These are phyloP conservation scores for Cymodocea nodosa DNA, from an alignment of 116 monocot genomes.

Conservation along the genomic window DNA sequence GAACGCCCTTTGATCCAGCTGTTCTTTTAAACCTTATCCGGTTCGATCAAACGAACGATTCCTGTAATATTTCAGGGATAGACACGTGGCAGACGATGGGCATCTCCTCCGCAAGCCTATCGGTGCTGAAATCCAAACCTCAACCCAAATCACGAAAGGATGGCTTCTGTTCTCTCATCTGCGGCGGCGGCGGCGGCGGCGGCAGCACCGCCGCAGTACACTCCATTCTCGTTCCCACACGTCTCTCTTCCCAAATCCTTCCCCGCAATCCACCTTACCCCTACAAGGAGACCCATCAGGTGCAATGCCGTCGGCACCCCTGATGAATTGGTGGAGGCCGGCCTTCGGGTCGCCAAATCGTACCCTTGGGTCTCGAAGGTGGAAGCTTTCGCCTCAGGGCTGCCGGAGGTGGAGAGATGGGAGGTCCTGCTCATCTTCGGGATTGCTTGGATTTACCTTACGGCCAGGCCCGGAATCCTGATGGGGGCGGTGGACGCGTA, in stretches of 20 bases:
- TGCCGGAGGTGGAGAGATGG: conserved; percentile 50
- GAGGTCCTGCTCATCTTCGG: conserved; percentile 26
- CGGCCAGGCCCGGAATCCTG: conserved; percentile 82
- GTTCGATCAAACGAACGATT: not conserved
- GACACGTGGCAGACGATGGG: conserved; percentile 2
- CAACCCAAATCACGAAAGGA: conserved; percentile 6
- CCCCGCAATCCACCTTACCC: not conserved
- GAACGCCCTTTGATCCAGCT: too few relatives aligned
- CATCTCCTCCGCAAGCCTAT: not conserved
- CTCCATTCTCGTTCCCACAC: conserved; percentile 4
- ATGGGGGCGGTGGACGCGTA: conserved; percentile 80
- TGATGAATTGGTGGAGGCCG: conserved; percentile 19
- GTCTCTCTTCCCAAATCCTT: conserved; percentile 5
- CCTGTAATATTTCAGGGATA: not conserved
- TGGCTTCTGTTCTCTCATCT: conserved; percentile 57
- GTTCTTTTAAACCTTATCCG: conserved; percentile 8
- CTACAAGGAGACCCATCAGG: not conserved
- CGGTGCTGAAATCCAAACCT: not conserved
- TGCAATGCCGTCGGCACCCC: conserved; percentile 5
- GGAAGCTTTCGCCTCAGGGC: conserved; percentile 7
- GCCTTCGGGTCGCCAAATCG: conserved; percentile 27
- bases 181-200: conserved; percentile 6
- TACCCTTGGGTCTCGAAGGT: conserved; percentile 28
- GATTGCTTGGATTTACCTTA: conserved; percentile 63
- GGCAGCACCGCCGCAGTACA: conserved; percentile 9